Evolutionary conservation across 2,329 filamentous ascomycete species (phyloP).

Genomic region (Penicillium sp.): DNA sequence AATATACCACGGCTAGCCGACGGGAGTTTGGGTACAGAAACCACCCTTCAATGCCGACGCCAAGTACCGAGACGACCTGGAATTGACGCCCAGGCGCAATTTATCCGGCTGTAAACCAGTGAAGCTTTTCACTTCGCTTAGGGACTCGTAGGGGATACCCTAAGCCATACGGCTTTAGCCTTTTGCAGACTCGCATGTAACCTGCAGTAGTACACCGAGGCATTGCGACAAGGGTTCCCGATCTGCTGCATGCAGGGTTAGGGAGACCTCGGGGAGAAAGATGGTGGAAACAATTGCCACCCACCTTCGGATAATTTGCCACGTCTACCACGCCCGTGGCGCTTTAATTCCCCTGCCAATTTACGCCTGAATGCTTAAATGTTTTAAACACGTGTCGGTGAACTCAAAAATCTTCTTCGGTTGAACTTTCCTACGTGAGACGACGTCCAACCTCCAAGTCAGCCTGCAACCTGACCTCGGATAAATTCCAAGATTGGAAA

Average conservation of each 20-base stretch:
- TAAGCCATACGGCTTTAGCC: not conserved
- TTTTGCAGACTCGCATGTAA: not conserved
- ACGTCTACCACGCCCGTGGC: not conserved
- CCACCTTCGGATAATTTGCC: not conserved
- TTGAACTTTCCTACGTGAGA: too few species aligned
- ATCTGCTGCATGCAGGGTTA: not conserved
- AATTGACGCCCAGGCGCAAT: constrained; percentile 4
- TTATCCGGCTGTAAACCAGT: not conserved
- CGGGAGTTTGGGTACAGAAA: not conserved
- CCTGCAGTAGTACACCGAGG: not conserved
- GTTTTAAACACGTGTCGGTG: not conserved
- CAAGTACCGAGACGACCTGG: constrained; percentile 17
- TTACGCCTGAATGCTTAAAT: not conserved
- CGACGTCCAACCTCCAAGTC: too few species aligned
- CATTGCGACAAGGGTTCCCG: not conserved
- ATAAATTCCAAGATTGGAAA: too few species aligned
- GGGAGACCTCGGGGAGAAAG: not conserved
- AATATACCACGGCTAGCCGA: constrained; percentile 23
- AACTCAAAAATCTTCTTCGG: too few species aligned
- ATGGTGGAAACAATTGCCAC: not conserved
- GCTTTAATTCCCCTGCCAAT: not conserved
- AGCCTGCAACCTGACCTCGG: too few species aligned
- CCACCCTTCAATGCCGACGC: not conserved
- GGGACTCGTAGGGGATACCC: not conserved
- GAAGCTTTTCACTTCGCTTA: not conserved